phyloP scores from a whole-genome alignment of 1,139 yeast species.

The Protomyces pachydermus region DNA sequence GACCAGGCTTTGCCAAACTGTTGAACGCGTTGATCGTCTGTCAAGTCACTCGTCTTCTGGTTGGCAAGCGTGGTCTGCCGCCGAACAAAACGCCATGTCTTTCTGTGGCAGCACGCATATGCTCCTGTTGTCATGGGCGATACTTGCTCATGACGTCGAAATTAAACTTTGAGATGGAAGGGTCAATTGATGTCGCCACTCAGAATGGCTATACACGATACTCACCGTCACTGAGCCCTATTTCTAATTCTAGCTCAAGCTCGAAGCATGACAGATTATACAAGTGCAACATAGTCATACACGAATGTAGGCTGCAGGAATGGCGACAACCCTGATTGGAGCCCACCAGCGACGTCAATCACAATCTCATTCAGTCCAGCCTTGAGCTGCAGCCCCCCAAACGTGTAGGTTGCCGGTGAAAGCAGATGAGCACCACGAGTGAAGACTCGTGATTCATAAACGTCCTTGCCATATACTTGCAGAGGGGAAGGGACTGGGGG shows the following conservation, averaged over 20 bases:
- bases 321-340: not conserved
- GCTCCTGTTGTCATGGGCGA: not conserved
- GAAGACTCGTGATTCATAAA: not conserved
- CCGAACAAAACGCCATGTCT: not conserved
- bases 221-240: no score
- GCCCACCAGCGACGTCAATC: not conserved
- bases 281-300: not conserved
- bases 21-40: conserved; percentile 22
- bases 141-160: not conserved
- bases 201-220: no score
- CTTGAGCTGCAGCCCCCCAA: not conserved
- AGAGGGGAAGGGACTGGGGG: not conserved
- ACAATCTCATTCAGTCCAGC: not conserved
- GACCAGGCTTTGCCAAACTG: conserved; percentile 23
- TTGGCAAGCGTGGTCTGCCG: not conserved
- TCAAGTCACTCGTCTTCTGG: not conserved
- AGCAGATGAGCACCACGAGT: not conserved
- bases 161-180: no score
- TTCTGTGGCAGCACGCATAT: not conserved
- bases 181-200: no score
- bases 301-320: not conserved
- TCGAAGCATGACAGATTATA: not conserved
- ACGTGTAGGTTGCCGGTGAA: not conserved
- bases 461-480: not conserved
- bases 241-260: no score